Conservation (phyloP, 345 rosid species). For the Bruguiera parviflora region DNA sequence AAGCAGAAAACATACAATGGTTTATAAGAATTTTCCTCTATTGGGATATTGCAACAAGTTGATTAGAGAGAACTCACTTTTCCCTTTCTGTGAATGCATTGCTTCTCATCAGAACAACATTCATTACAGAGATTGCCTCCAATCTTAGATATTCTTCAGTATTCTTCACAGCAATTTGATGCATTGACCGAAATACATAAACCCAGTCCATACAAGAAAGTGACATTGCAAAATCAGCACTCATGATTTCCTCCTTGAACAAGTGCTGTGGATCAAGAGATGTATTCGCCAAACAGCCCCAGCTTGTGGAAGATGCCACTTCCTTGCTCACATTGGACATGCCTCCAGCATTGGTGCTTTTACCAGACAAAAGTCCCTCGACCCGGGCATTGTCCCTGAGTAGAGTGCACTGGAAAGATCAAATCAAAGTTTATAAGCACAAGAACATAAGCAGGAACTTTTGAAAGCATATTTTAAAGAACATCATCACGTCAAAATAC, state of each 20-base stretch:
- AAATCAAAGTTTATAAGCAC: slow-evolving; percentile 82
- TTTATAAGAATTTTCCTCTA: neutral
- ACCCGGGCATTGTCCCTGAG: slow-evolving; percentile 72
- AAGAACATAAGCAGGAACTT: slow-evolving; percentile 8
- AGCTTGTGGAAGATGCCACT: slow-evolving; percentile 21
- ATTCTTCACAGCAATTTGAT: slow-evolving; percentile 40
- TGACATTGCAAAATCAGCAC: slow-evolving; percentile 21
- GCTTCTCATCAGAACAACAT: slow-evolving; percentile 55
- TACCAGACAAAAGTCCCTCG: slow-evolving; percentile 38
- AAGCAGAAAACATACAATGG: slow-evolving; percentile 14
- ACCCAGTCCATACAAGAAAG: slow-evolving; percentile 52
- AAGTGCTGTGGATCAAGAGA: slow-evolving; percentile 28
- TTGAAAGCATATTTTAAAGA: neutral
- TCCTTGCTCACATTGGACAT: slow-evolving; percentile 17
- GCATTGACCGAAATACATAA: slow-evolving; percentile 53
- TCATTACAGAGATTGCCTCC: slow-evolving; percentile 80
- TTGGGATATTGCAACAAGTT: neutral
- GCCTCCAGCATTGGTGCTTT: slow-evolving; percentile 24
- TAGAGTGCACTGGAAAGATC: slow-evolving; percentile 89
- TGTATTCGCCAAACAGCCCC: slow-evolving; percentile 13
- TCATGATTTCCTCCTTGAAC: slow-evolving; percentile 23
- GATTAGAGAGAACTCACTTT: slow-evolving; percentile 47
- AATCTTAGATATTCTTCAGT: slow-evolving; percentile 50
- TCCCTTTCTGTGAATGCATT: slow-evolving; percentile 58
- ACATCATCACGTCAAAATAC: neutral